Conservation (phyloP, 495 filamentous ascomycete genomes). For the Astrocystis sublimbata region DNA sequence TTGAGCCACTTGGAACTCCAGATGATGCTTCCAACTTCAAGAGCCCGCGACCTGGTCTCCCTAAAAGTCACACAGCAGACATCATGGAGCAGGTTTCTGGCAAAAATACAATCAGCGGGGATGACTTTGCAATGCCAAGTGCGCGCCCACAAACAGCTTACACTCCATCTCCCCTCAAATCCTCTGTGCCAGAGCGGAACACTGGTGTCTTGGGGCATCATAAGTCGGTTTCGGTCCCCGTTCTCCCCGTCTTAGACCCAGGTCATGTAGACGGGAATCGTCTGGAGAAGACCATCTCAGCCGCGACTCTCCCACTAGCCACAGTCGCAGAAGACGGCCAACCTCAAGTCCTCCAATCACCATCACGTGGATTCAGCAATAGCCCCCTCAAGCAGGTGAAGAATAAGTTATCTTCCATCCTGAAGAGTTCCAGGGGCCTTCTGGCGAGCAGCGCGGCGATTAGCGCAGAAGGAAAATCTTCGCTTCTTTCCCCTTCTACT, state of each 20-base stretch:
- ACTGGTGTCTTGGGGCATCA: constrained; percentile 42
- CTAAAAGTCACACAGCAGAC: constrained; percentile 61
- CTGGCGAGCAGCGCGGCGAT: constrained; percentile 78
- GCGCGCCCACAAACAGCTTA: constrained; percentile 30
- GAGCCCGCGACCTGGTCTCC: constrained; percentile 49
- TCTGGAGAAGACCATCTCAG: constrained; percentile 62
- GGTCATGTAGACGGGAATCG: constrained; percentile 42
- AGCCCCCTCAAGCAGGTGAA: constrained; percentile 87
- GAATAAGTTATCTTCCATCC: constrained; percentile 80
- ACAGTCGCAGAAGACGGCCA: constrained; percentile 42
- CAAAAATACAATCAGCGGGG: constrained; percentile 42
- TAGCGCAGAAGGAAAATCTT: constrained; percentile 72
- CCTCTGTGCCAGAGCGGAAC: constrained; percentile 36
- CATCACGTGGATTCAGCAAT: constrained; percentile 64
- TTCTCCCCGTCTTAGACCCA: constrained; percentile 41
- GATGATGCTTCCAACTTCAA: constrained; percentile 34
- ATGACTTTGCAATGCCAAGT: constrained; percentile 45
- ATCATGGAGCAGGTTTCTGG: constrained; percentile 57
- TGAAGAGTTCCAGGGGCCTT: constrained; percentile 80
- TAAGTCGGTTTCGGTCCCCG: constrained; percentile 58
- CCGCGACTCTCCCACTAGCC: constrained; percentile 59
- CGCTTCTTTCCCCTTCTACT: constrained; percentile 47
- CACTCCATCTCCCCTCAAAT: constrained; percentile 41
- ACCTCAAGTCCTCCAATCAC: constrained; percentile 69
- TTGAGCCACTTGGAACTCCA: constrained; percentile 57